These are phyloP conservation scores for Diplodia intermedia DNA, from an alignment of 2,329 filamentous ascomycete genomes.

Conservation along the genomic window DNA sequence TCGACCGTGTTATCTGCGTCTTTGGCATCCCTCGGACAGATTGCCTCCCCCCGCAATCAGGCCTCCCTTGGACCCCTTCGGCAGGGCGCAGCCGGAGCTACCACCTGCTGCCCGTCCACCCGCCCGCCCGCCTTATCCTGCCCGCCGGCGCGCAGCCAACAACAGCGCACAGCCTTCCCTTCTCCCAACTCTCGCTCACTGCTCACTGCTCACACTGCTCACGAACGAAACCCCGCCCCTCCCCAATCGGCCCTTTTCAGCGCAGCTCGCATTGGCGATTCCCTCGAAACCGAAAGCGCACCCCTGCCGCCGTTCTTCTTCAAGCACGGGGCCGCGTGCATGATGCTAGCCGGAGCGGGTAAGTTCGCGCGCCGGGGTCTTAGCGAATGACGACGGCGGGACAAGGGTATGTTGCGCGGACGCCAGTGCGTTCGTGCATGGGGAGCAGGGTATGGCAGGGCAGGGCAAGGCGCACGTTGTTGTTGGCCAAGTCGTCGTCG, in stretches of 20 bases:
- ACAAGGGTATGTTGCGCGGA: neutral
- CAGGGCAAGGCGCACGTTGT: too few species aligned
- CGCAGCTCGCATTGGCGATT: neutral
- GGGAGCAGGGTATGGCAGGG: too few species aligned
- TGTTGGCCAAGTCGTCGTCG: too few species aligned
- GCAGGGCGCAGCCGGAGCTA: neutral
- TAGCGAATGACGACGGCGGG: neutral
- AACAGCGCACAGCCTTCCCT: neutral
- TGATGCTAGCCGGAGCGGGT: fast-evolving
- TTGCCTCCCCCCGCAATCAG: neutral
- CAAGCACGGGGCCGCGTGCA: neutral
- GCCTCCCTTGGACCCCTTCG: neutral
- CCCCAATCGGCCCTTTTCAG: neutral
- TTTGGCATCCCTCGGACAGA: neutral
- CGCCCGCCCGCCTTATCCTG: neutral
- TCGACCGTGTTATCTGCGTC: neutral
- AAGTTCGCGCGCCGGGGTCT: neutral
- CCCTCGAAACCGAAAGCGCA: neutral
- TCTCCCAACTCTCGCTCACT: neutral
- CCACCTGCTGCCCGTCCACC: neutral
- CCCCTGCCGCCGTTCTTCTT: constrained; percentile 3
- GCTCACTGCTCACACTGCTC: neutral
- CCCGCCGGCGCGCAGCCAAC: neutral
- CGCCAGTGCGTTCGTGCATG: neutral
- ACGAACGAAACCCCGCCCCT: neutral